Conservation (phyloP, 441 rosid species). For the Rhodomyrtus psidioides region DNA sequence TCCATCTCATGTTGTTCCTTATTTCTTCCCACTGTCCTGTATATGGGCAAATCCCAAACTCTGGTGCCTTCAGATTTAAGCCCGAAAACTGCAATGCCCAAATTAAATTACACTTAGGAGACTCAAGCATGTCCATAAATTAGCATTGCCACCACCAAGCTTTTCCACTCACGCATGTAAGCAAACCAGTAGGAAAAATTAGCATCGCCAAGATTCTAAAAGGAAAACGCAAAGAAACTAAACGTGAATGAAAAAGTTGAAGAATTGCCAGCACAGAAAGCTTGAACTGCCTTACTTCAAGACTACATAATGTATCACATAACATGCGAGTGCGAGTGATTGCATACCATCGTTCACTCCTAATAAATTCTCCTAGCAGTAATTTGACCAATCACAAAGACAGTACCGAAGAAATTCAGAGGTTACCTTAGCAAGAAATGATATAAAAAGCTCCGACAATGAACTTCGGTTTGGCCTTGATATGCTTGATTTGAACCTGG, state of each 20-base stretch:
- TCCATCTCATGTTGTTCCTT: conserved; percentile 60
- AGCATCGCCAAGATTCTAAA: not conserved
- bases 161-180: not conserved
- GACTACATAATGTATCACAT: not conserved
- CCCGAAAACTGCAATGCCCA: conserved; percentile 47
- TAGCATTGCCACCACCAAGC: not conserved
- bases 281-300: not conserved
- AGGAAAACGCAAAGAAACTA: not conserved
- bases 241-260: not conserved
- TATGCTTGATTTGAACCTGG: conserved; percentile 36
- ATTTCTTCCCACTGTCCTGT: conserved; percentile 66
- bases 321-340: not conserved
- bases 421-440: conserved; percentile 74
- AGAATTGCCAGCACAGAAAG: not conserved
- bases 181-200: not conserved
- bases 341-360: not conserved
- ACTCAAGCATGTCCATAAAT: not conserved
- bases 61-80: conserved; percentile 34
- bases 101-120: not conserved
- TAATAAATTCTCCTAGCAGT: not conserved
- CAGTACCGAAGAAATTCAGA: not conserved
- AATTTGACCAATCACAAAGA: not conserved
- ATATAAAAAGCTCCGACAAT: conserved; percentile 63
- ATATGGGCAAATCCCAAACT: conserved; percentile 66
- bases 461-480: conserved; percentile 49